Evolutionary conservation across 306 rosid species (phyloP).

Genomic region (Cercis canadensis): DNA sequence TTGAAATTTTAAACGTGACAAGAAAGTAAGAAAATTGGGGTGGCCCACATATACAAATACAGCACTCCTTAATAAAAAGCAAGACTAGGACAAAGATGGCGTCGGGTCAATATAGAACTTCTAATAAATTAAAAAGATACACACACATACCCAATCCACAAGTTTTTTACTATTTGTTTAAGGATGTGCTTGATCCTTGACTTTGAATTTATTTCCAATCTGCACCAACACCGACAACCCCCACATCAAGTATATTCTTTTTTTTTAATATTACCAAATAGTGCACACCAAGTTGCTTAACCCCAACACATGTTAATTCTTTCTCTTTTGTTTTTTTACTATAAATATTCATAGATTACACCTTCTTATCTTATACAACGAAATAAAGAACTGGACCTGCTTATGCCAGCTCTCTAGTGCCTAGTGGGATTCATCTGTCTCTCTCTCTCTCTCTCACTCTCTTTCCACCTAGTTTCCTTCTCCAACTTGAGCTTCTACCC

Average conservation of each 20-base stretch:
- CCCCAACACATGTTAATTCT: too few relatives aligned
- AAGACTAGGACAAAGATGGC: constrained; percentile 31
- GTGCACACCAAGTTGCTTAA: too few relatives aligned
- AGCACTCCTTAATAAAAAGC: constrained; percentile 11
- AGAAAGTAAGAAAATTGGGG: constrained; percentile 10
- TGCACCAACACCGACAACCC: constrained; percentile 49
- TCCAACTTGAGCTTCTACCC: constrained; percentile 32
- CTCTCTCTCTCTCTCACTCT: constrained; percentile 30
- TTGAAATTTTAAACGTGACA: constrained; percentile 28
- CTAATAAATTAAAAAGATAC: too few relatives aligned
- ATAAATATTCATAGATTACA: background rate
- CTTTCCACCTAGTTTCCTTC: constrained; percentile 67
- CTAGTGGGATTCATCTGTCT: constrained; percentile 34
- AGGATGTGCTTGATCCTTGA: constrained; percentile 47
- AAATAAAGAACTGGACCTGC: background rate
- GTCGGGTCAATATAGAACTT: constrained; percentile 64
- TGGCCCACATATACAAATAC: too few relatives aligned
- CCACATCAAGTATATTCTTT: constrained; percentile 28
- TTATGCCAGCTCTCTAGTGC: constrained; percentile 48
- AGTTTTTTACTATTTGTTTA: too few relatives aligned
- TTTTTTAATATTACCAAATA: background rate
- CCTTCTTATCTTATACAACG: constrained; percentile 27
- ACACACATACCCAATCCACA: too few relatives aligned
- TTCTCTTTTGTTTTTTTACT: too few relatives aligned
- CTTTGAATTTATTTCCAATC: constrained; percentile 46